Conservation (phyloP, 192 early-diverging fungal species). For the Phycomyces nitens region DNA sequence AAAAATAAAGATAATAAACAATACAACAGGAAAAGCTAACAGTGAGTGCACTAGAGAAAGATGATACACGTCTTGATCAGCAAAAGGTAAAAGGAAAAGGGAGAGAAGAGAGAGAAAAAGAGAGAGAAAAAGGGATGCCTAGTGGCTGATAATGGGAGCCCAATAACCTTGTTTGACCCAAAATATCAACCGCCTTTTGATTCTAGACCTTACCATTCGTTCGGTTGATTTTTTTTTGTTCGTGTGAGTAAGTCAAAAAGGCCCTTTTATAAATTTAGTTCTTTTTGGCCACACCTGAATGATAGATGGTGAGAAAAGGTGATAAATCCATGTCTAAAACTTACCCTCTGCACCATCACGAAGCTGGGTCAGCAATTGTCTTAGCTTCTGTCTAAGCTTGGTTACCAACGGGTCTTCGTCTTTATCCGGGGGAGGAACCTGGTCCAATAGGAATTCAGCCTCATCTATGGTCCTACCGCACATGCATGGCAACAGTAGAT, state of each 20-base stretch:
- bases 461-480: conserved; percentile 33
- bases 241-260: too few species aligned
- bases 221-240: too few species aligned
- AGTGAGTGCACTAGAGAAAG: background rate
- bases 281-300: background rate
- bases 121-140: background rate
- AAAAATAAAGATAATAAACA: background rate
- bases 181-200: too few species aligned
- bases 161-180: too few species aligned
- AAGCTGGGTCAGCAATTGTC: conserved; percentile 16
- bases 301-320: too few species aligned
- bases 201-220: too few species aligned
- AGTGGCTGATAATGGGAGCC: too few species aligned
- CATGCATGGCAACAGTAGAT: too few species aligned
- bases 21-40: conserved; percentile 2
- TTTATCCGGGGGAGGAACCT: conserved; percentile 32
- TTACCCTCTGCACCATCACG: conserved; percentile 33
- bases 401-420: conserved; percentile 31
- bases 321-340: too few species aligned
- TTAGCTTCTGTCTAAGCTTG: conserved; percentile 28
- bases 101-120: background rate
- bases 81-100: conserved; percentile 1
- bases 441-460: conserved; percentile 34
- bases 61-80: background rate
- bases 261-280: background rate